A percentile compares a stretch with the other conserved stretches of the same genome.
phyloP scores from a whole-genome alignment of 2,329 filamentous ascomycete genomes.

The Fusarium humuli region DNA sequence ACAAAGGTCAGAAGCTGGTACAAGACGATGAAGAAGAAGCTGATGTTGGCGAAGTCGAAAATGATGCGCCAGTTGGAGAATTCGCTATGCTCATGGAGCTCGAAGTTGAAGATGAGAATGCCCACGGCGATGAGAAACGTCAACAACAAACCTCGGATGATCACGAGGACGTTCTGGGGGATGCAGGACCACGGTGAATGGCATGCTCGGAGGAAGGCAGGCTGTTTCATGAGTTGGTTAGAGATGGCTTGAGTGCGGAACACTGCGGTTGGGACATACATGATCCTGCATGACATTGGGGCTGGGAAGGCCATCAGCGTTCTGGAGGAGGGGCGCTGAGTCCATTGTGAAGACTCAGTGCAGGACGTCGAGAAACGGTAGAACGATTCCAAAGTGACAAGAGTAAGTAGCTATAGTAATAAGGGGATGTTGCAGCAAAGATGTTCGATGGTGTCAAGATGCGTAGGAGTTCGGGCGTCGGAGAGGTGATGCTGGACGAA shows the following conservation, averaged over 20 bases:
- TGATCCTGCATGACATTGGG: constrained; percentile 53
- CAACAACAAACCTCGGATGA: constrained; percentile 57
- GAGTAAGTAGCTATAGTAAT: background rate
- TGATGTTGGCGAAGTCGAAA: constrained; percentile 63
- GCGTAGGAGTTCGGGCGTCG: constrained; percentile 8
- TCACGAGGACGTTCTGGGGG: constrained; percentile 59
- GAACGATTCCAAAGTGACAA: constrained; percentile 1
- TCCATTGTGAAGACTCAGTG: constrained; percentile 46
- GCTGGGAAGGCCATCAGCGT: constrained; percentile 48
- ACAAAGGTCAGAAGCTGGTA: constrained; percentile 63
- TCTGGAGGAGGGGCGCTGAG: constrained; percentile 51
- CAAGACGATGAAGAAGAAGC: constrained; percentile 56
- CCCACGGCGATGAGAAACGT: constrained; percentile 57
- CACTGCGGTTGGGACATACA: constrained; percentile 39
- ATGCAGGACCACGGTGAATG: constrained; percentile 64
- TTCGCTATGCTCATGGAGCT: constrained; percentile 55
- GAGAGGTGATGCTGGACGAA: constrained; percentile 13
- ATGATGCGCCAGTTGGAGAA: constrained; percentile 56
- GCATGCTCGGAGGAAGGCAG: constrained; percentile 63
- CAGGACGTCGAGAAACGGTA: background rate
- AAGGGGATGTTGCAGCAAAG: constrained; percentile 19
- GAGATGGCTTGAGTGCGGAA: rapidly evolving
- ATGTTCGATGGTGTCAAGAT: constrained; percentile 22
- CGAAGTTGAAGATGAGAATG: constrained; percentile 59
- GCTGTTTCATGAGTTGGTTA: constrained; percentile 50